These are phyloP conservation scores for Talaromyces thailandensis DNA, from an alignment of 495 filamentous ascomycete species.

Conservation along the genomic window DNA sequence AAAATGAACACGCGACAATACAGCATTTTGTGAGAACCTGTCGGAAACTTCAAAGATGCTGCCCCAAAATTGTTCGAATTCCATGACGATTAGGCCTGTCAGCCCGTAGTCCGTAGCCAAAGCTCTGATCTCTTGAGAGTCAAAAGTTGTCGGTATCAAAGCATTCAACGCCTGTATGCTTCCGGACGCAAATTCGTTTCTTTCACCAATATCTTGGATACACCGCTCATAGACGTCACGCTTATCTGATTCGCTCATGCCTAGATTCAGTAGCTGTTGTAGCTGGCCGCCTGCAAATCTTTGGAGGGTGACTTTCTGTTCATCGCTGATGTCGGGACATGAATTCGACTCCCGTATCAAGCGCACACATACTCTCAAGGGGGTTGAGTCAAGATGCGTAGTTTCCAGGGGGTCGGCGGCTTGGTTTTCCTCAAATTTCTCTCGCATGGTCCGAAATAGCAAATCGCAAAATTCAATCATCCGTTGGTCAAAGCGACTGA, in stretches of 20 bases:
- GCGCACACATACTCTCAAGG: slow-evolving; percentile 49
- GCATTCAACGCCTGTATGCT: slow-evolving; percentile 63
- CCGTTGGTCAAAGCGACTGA: slow-evolving; percentile 48
- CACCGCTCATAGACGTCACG: slow-evolving; percentile 48
- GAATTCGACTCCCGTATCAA: slow-evolving; percentile 57
- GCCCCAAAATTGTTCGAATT: slow-evolving; percentile 39
- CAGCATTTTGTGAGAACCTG: slow-evolving; percentile 24
- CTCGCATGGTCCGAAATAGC: slow-evolving; percentile 28
- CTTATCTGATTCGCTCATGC: slow-evolving; percentile 39
- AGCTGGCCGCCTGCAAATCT: slow-evolving; percentile 52
- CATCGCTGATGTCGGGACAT: slow-evolving; percentile 24
- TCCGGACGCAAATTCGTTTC: slow-evolving; percentile 48
- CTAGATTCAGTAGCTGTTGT: slow-evolving; percentile 37
- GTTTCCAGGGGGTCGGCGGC: slow-evolving; percentile 11
- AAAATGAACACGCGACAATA: slow-evolving; percentile 47
- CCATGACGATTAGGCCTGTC: slow-evolving; percentile 39
- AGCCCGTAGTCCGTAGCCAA: slow-evolving; percentile 46
- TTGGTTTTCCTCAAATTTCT: slow-evolving; percentile 17
- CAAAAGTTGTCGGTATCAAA: slow-evolving; percentile 37
- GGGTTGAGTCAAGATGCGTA: slow-evolving; percentile 24
- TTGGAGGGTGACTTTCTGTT: slow-evolving; percentile 36
- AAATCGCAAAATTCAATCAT: slow-evolving; percentile 38
- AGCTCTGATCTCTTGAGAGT: slow-evolving; percentile 38
- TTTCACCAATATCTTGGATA: slow-evolving; percentile 48
- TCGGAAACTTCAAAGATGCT: slow-evolving; percentile 27